These are phyloP conservation scores for Hermanozyma aechmeae DNA, from an alignment of 805 yeast species.

Conservation along the genomic window DNA sequence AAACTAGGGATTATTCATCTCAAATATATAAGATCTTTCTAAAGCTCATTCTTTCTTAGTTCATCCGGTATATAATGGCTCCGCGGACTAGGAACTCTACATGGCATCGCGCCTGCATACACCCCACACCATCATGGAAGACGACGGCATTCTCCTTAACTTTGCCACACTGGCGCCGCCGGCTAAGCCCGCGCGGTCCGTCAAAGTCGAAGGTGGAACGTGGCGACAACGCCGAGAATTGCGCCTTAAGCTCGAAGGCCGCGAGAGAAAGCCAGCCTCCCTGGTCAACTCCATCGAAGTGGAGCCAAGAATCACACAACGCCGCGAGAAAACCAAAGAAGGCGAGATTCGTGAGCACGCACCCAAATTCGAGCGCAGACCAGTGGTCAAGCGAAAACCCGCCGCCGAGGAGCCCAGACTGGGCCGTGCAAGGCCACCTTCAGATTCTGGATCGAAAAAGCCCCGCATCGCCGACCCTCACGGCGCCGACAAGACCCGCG, in stretches of 20 bases:
- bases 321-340: too few species aligned
- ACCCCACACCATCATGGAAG: conserved; percentile 24
- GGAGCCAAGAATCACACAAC: conserved; percentile 1
- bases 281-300: conserved; percentile 24
- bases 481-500: too few species aligned
- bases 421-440: too few species aligned
- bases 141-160: conserved; percentile 71
- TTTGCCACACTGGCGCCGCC: conserved; percentile 35
- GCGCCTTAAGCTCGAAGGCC: conserved; percentile 41
- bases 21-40: too few species aligned
- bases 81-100: too few species aligned
- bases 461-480: conserved; percentile 14
- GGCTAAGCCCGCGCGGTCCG: conserved; percentile 12
- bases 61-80: too few species aligned
- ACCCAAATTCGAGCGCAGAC: too few species aligned
- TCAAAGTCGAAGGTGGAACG: conserved; percentile 57
- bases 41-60: too few species aligned
- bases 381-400: too few species aligned
- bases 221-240: conserved; percentile 76
- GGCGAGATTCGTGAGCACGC: too few species aligned
- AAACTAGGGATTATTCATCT: too few species aligned
- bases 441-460: background rate
- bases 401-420: too few species aligned
- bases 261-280: conserved; percentile 20
- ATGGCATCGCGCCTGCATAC: background rate